A percentile compares a stretch with the other conserved stretches of the same genome.
These are phyloP conservation scores for Xylariaceae sp. DNA, from an alignment of 2,329 filamentous ascomycete species.

Conservation along the genomic window DNA sequence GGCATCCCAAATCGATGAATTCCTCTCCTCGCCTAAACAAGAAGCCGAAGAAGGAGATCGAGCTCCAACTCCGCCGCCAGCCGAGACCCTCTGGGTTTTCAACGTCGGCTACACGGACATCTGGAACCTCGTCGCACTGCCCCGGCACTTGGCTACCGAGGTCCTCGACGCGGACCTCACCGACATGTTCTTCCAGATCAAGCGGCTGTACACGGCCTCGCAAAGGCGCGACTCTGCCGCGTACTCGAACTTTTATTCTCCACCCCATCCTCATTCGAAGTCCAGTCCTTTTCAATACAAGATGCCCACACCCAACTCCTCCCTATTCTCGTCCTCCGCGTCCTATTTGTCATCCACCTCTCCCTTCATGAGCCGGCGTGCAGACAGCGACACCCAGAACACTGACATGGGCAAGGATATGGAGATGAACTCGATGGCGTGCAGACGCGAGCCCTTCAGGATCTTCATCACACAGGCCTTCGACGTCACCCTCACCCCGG, in stretches of 20 bases:
- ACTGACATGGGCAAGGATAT: conserved; percentile 17
- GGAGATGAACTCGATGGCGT: too few species aligned
- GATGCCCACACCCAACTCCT: too few species aligned
- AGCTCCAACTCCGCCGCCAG: conserved; percentile 30
- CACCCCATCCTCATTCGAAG: too few species aligned
- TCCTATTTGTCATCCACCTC: too few species aligned
- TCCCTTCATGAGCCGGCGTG: too few species aligned
- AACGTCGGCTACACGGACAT: conserved; percentile 51
- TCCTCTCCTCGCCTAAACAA: conserved; percentile 38
- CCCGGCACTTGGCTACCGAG: conserved; percentile 34
- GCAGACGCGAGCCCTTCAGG: conserved; percentile 37
- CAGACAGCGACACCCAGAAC: not conserved
- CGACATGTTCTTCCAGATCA: conserved; percentile 41
- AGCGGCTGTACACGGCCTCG: conserved; percentile 41
- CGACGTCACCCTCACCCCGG: conserved; percentile 50
- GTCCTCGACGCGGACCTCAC: conserved; percentile 34
- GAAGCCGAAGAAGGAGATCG: too few species aligned
- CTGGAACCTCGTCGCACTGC: conserved; percentile 46
- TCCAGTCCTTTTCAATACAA: too few species aligned
- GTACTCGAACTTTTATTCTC: conserved; percentile 40
- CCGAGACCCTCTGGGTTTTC: conserved; percentile 50
- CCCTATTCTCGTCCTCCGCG: too few species aligned
- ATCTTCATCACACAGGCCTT: conserved; percentile 47
- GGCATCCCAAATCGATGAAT: conserved; percentile 38
- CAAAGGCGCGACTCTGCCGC: conserved; percentile 39